Conservation (phyloP, 2,329 filamentous ascomycete genomes). For the Cytospora leucostoma region DNA sequence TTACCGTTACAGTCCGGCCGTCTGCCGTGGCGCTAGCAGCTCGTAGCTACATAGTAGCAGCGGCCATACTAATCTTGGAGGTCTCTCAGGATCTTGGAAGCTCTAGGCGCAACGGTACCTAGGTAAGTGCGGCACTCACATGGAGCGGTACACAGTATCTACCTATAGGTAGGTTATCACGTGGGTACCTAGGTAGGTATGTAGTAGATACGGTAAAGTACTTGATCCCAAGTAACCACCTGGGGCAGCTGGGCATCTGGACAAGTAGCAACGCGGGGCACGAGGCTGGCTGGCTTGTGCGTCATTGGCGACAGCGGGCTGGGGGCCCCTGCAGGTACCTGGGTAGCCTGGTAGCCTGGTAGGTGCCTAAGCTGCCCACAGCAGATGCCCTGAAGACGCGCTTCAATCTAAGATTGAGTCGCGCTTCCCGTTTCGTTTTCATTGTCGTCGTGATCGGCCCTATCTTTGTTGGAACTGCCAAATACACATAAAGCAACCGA, state of each 20-base stretch:
- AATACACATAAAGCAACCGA: neutral
- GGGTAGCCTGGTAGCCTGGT: neutral
- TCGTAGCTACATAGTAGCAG: neutral
- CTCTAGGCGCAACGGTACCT: neutral
- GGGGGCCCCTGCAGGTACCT: too few species aligned
- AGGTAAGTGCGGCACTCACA: too few species aligned
- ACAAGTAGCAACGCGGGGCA: constrained; percentile 16
- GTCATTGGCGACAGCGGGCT: constrained; percentile 15
- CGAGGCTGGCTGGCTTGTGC: constrained; percentile 22
- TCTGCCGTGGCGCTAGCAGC: neutral
- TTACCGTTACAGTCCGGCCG: neutral
- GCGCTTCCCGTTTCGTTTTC: too few species aligned
- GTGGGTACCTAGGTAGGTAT: neutral
- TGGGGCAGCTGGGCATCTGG: too few species aligned
- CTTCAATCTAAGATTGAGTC: constrained; percentile 5
- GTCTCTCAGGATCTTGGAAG: too few species aligned
- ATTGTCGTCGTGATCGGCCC: neutral
- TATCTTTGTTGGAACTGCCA: constrained; percentile 1
- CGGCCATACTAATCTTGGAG: neutral
- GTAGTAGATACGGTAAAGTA: too few species aligned
- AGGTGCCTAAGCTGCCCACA: too few species aligned
- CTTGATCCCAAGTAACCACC: too few species aligned
- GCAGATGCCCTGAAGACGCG: constrained; percentile 10
- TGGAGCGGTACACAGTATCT: too few species aligned
- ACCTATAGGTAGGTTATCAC: too few species aligned